Evolutionary conservation across 345 rosid genomes (phyloP), one percentile per base, ranked within the genome.

Genomic region (Cardamine chenopodiifolia): DNA sequence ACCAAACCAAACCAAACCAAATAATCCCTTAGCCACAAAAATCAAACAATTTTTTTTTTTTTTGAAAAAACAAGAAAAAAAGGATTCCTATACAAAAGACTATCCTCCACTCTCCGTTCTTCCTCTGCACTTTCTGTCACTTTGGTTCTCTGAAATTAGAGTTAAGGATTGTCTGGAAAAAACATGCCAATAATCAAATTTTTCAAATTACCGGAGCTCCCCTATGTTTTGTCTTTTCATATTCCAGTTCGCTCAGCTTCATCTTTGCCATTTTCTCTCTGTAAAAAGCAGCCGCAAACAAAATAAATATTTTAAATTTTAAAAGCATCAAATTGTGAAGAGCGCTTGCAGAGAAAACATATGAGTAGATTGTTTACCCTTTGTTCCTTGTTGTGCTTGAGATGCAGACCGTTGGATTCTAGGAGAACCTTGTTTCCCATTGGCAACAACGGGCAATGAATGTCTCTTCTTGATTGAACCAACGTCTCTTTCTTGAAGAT

Each of bases 181-280:
- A 45, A 56, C 66, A 70, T 35, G 71, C 68, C 76, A 64, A 20
- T 20, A 35, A 57, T 64, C 68, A 71, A 65, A 76, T 76, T 19
- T 37, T 28, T 11, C 61, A 59, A 49, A 72, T 40, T 6, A 58
- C 34, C 66, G 17, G 2, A 74, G 15, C 44, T 35, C 49, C 50
- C 34, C 44, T 70, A 70, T 23, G 26, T 55, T 54, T 42, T 18
- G 20, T 8, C 18, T 31, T 76, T 18, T 34, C 45, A 31, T 17
- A 37, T 26, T 56, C 57, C 80, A 19, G 45, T 23, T 54, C 6
- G 28, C 37, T 56, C 60, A 26, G 20, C 49, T 54, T 77, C 67
- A 77, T 83, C 97, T 86, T 80, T 85, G 91, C 98, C 99, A 92
- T 75, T 88, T 94, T 76, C 88, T 85, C 79, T 89, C 99, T 95